Percentiles rank a stretch among this genome's conserved stretches.
phyloP scores from a whole-genome alignment of 495 filamentous ascomycete species.

The Podospora bellae-mahoneyi region DNA sequence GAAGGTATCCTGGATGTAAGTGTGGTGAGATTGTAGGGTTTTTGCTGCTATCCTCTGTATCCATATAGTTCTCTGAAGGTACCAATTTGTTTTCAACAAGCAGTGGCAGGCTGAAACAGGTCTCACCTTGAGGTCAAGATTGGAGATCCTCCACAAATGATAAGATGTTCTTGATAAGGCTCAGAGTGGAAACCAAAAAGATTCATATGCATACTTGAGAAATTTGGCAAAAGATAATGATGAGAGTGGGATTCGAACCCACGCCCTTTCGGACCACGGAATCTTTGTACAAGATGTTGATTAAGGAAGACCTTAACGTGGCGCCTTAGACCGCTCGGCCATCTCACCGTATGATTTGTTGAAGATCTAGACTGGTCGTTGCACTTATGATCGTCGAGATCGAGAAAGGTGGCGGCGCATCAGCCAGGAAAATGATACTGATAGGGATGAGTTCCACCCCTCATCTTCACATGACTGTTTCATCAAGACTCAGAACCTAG shows the following conservation, averaged over 20 bases:
- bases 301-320: not conserved
- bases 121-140: too few species aligned
- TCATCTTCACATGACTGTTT: not conserved
- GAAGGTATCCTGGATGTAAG: constrained; percentile 63
- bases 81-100: too few species aligned
- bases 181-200: not conserved
- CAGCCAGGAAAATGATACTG: not conserved
- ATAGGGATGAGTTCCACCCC: not conserved
- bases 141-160: too few species aligned
- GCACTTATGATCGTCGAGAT: not conserved
- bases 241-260: constrained; percentile 41
- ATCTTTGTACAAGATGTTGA: constrained; percentile 10
- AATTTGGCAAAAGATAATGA: not conserved
- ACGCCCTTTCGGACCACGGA: constrained; percentile 40
- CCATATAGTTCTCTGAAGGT: too few species aligned
- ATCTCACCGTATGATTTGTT: not conserved
- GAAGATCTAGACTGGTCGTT: not conserved
- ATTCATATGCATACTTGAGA: not conserved
- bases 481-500: too few species aligned
- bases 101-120: too few species aligned
- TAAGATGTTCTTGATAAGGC: too few species aligned
- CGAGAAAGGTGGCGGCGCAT: not conserved
- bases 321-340: not conserved
- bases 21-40: constrained; percentile 49
- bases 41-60: not conserved